phyloP scores from a whole-genome alignment of 192 early-diverging fungal genomes.

The Kickxella alabastrina region DNA sequence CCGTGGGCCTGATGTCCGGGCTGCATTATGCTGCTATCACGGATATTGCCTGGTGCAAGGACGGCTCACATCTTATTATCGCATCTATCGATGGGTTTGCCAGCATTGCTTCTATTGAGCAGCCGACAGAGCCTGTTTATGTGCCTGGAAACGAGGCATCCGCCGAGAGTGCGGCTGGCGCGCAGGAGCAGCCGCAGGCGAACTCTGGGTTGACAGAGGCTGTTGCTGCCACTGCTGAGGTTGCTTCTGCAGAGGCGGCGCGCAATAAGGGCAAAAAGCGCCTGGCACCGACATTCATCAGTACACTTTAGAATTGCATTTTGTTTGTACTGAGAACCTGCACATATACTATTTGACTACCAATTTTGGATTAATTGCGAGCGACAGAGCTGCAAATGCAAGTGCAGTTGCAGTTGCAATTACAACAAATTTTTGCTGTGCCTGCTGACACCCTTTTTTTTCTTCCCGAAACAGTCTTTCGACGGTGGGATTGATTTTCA shows the following conservation, averaged over 20 bases:
- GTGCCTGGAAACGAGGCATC: too few relatives aligned
- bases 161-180: too few relatives aligned
- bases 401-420: too few relatives aligned
- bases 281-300: constrained; percentile 39
- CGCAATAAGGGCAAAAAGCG: constrained; percentile 22
- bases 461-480: too few relatives aligned
- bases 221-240: neutral
- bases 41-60: constrained; percentile 80
- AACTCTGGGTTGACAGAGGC: neutral
- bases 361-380: too few relatives aligned
- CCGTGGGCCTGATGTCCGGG: constrained; percentile 70
- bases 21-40: constrained; percentile 88
- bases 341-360: too few relatives aligned
- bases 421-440: too few relatives aligned
- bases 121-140: constrained; percentile 34
- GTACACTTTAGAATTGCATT: constrained; percentile 13
- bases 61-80: constrained; percentile 72
- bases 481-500: too few relatives aligned
- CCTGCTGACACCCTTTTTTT: too few relatives aligned
- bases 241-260: too few relatives aligned
- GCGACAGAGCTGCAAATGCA: too few relatives aligned
- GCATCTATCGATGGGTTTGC: constrained; percentile 87
- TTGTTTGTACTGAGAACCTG: too few relatives aligned
- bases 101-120: constrained; percentile 68
- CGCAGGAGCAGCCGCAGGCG: neutral